Evolutionary conservation across 768 basidiomycete species (phyloP).

Genomic region (Chlorophyllum brunneum): DNA sequence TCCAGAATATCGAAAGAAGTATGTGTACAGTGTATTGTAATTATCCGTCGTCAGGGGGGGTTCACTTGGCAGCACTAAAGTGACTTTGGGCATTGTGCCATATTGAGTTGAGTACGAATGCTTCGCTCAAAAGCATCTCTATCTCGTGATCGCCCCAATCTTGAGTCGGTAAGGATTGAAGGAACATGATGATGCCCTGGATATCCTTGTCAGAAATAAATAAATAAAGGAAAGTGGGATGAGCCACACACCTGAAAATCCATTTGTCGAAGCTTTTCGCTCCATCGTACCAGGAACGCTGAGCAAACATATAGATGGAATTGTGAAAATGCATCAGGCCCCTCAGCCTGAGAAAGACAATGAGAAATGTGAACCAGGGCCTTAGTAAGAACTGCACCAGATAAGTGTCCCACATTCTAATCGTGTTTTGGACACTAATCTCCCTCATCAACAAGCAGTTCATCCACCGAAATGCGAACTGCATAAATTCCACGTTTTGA

Average conservation of each 20-base stretch:
- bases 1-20: not conserved
- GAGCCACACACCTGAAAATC: slow-evolving; percentile 83
- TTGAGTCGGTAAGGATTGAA: slow-evolving; percentile 89
- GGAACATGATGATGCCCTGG: slow-evolving; percentile 98
- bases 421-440: slow-evolving; percentile 93
- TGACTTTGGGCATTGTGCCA: slow-evolving; percentile 94
- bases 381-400: slow-evolving; percentile 45
- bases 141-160: slow-evolving; percentile 96
- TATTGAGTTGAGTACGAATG: slow-evolving; percentile 89
- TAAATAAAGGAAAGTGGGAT: not conserved
- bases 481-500: slow-evolving; percentile 98
- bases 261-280: slow-evolving; percentile 89
- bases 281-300: slow-evolving; percentile 95
- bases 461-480: slow-evolving; percentile 99
- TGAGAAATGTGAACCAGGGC: not conserved
- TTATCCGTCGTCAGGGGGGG: not conserved
- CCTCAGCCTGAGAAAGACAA: slow-evolving; percentile 74
- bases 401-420: slow-evolving; percentile 99
- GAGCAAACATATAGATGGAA: slow-evolving; percentile 99
- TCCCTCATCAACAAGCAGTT: slow-evolving; percentile 98
- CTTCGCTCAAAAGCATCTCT: slow-evolving; percentile 91
- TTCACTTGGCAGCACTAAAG: slow-evolving; percentile 54
- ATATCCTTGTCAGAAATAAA: not conserved
- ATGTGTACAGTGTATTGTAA: not conserved
- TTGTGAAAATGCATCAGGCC: slow-evolving; percentile 96